Conservation (phyloP, 2,329 filamentous ascomycete genomes). For the Aspergillus persii region DNA sequence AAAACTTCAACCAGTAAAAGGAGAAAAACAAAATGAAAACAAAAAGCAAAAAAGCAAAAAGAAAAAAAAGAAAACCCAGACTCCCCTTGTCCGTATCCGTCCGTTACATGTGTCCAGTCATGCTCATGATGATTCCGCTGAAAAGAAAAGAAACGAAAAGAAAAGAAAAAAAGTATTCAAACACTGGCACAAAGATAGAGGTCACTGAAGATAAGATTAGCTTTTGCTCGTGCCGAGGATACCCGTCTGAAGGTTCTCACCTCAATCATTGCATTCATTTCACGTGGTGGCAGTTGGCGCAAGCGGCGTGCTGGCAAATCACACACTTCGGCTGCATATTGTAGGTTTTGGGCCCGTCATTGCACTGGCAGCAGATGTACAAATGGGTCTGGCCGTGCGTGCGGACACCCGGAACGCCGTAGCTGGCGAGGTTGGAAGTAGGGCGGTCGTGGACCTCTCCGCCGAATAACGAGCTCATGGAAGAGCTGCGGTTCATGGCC, state of each 20-base stretch:
- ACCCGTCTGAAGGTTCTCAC: slow-evolving; percentile 11
- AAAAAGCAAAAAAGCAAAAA: slow-evolving; percentile 7
- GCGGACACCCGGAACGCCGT: neutral
- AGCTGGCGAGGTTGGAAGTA: neutral
- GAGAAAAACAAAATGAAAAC: slow-evolving; percentile 5
- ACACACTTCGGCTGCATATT: slow-evolving; percentile 33
- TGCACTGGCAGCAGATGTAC: slow-evolving; percentile 41
- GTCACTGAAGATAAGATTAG: neutral
- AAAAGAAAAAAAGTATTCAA: neutral
- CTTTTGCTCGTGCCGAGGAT: neutral
- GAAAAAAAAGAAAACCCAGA: slow-evolving; percentile 12
- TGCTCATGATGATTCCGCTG: slow-evolving; percentile 9
- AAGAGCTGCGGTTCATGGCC: neutral
- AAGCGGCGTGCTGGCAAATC: slow-evolving; percentile 32
- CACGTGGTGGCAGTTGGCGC: slow-evolving; percentile 28
- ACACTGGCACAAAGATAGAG: slow-evolving; percentile 4
- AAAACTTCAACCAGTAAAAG: neutral
- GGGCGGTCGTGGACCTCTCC: neutral
- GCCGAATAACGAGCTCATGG: neutral
- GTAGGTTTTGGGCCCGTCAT: slow-evolving; percentile 40
- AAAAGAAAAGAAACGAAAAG: neutral
- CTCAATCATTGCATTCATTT: slow-evolving; percentile 19
- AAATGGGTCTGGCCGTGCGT: slow-evolving; percentile 19
- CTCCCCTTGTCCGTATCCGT: slow-evolving; percentile 4
- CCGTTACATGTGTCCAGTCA: neutral